These are phyloP conservation scores for Dactylellina cionopaga DNA, from an alignment of 2,329 filamentous ascomycete genomes.

Conservation along the genomic window DNA sequence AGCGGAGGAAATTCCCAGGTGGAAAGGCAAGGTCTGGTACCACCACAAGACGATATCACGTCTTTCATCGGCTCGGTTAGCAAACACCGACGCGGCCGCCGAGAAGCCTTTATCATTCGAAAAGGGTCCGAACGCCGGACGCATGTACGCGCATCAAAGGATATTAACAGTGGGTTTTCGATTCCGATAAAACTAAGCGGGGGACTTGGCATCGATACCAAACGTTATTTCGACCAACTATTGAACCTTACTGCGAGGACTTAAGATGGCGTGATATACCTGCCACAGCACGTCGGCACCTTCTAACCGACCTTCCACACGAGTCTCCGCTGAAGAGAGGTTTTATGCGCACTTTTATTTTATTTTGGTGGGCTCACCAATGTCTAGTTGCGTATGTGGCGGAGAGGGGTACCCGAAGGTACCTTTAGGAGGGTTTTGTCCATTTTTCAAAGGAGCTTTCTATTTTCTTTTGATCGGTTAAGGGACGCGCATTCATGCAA, in stretches of 20 bases:
- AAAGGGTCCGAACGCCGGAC: slow-evolving; percentile 49
- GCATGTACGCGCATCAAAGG: slow-evolving; percentile 34
- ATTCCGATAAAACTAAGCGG: slow-evolving; percentile 48
- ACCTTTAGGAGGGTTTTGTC: slow-evolving; percentile 29
- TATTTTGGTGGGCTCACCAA: slow-evolving; percentile 7
- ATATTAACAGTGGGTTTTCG: slow-evolving; percentile 40
- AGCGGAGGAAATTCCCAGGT: slow-evolving; percentile 6
- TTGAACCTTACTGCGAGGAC: slow-evolving; percentile 49
- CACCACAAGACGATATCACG: slow-evolving; percentile 37
- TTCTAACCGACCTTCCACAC: not conserved
- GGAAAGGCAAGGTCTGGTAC: slow-evolving; percentile 31
- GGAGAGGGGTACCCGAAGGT: slow-evolving; percentile 25
- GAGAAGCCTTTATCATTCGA: slow-evolving; percentile 45
- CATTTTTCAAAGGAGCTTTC: slow-evolving; percentile 22
- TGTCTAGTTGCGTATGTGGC: slow-evolving; percentile 33
- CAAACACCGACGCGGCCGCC: slow-evolving; percentile 36
- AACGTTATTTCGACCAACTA: slow-evolving; percentile 49
- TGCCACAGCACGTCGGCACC: slow-evolving; percentile 6
- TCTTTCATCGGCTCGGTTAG: slow-evolving; percentile 49
- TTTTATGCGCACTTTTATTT: slow-evolving; percentile 16
- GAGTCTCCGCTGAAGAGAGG: slow-evolving; percentile 9
- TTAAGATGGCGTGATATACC: slow-evolving; percentile 29
- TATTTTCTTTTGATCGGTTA: slow-evolving; percentile 32
- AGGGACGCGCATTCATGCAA: slow-evolving; percentile 10
- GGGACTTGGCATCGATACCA: slow-evolving; percentile 50